Percentiles rank a stretch among this genome's conserved stretches.
These are phyloP conservation scores for Pleurotus giganteus DNA, from an alignment of 768 basidiomycete species.

Conservation along the genomic window DNA sequence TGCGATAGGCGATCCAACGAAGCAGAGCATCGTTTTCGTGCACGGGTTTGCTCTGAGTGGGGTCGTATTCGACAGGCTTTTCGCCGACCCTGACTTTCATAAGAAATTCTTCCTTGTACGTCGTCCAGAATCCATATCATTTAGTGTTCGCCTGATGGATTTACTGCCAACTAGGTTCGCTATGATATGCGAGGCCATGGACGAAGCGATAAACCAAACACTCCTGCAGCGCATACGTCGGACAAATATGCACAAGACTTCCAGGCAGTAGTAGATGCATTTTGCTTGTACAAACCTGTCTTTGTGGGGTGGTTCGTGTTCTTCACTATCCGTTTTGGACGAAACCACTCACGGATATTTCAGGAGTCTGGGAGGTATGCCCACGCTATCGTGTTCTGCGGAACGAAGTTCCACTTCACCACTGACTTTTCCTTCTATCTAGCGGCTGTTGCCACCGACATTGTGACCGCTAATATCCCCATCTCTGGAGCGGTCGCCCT, in stretches of 20 bases:
- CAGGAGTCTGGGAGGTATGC: slow-evolving; percentile 30
- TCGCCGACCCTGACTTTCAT: background rate
- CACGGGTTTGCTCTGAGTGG: slow-evolving; percentile 7
- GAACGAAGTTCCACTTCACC: background rate
- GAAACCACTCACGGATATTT: background rate
- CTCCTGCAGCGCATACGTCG: background rate
- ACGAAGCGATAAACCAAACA: slow-evolving; percentile 9
- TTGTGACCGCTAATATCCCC: slow-evolving; percentile 23
- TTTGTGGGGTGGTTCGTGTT: slow-evolving; percentile 29
- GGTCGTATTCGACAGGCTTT: slow-evolving; percentile 8
- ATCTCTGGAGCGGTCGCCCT: slow-evolving; percentile 28
- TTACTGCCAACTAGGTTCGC: slow-evolving; percentile 4
- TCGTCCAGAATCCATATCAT: background rate
- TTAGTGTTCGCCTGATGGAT: background rate
- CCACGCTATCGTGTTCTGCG: background rate
- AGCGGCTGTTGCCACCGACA: slow-evolving; percentile 27
- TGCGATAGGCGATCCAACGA: slow-evolving; percentile 6
- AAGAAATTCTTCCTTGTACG: slow-evolving; percentile 4
- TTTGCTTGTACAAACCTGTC: slow-evolving; percentile 17
- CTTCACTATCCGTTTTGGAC: background rate
- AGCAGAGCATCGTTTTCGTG: slow-evolving; percentile 12
- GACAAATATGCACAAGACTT: slow-evolving; percentile 2
- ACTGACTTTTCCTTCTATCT: background rate
- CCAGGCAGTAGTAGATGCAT: background rate
- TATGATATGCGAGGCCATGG: slow-evolving; percentile 10